phyloP scores from a whole-genome alignment of 257 asterid genomes.

The Catharanthus roseus region DNA sequence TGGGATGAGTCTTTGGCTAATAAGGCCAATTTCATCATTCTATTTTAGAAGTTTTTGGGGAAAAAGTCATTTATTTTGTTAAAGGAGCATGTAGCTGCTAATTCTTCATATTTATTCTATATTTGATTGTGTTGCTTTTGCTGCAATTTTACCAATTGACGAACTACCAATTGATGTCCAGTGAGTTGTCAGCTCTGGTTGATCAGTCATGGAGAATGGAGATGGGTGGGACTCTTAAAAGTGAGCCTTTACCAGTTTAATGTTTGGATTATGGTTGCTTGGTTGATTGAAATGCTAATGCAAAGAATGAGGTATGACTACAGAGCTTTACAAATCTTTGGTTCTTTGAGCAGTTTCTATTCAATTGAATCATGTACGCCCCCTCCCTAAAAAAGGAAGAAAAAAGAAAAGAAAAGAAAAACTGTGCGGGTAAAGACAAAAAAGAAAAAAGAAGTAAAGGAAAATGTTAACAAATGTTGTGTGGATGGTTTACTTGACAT shows the following conservation, averaged over 20 bases:
- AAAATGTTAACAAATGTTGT: too few relatives aligned
- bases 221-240: slow-evolving; percentile 70
- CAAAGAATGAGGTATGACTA: slow-evolving; percentile 9
- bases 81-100: not conserved
- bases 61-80: not conserved
- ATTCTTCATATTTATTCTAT: not conserved
- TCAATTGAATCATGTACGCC: not conserved
- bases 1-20: not conserved
- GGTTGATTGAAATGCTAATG: not conserved
- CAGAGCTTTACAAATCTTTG: not conserved
- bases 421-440: too few relatives aligned
- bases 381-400: not conserved
- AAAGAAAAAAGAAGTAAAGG: too few relatives aligned
- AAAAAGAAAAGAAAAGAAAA: not conserved
- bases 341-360: not conserved
- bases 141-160: slow-evolving; percentile 12
- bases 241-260: slow-evolving; percentile 42
- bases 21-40: not conserved
- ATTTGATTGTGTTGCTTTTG: not conserved
- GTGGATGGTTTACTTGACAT: too few relatives aligned
- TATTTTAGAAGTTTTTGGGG: not conserved
- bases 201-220: slow-evolving; percentile 98
- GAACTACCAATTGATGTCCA: slow-evolving; percentile 27
- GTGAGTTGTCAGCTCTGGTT: slow-evolving; percentile 79
- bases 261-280: not conserved